Conservation (phyloP, 2,329 filamentous ascomycete genomes). For the Hypoxylon sp. region DNA sequence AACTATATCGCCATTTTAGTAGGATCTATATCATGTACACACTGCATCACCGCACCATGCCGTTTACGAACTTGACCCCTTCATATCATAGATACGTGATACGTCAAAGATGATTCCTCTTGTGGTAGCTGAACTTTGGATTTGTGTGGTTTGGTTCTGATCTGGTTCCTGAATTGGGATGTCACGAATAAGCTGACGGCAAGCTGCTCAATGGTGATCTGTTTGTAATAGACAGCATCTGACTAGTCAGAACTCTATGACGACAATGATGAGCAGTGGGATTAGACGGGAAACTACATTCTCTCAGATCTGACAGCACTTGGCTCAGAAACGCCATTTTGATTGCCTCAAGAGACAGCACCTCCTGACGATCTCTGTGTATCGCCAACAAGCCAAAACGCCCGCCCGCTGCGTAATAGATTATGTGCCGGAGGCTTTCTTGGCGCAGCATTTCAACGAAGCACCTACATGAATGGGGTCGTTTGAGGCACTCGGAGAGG, state of each 20-base stretch:
- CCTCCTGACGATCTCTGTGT: constrained; percentile 18
- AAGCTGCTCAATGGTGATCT: constrained; percentile 9
- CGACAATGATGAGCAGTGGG: constrained; percentile 10
- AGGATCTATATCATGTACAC: background rate
- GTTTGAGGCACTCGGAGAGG: background rate
- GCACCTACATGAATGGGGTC: background rate
- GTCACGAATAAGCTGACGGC: constrained; percentile 25
- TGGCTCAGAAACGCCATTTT: background rate
- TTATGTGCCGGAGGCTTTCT: background rate
- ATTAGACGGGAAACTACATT: constrained; percentile 16
- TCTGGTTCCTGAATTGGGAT: constrained; percentile 5
- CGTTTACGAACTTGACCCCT: background rate
- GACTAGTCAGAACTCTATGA: constrained; percentile 31
- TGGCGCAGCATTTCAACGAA: background rate
- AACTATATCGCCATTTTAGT: background rate
- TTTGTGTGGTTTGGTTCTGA: background rate
- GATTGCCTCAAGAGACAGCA: background rate
- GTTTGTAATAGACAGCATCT: constrained; percentile 17
- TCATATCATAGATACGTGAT: constrained; percentile 2
- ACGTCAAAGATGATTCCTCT: constrained; percentile 1
- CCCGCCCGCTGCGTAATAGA: background rate
- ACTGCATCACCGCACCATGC: background rate
- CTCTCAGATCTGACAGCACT: constrained; percentile 6
- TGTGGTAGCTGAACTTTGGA: background rate
- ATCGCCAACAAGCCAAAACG: background rate